phyloP scores from a whole-genome alignment of 2,329 filamentous ascomycete species.

The Diaporthe eres region DNA sequence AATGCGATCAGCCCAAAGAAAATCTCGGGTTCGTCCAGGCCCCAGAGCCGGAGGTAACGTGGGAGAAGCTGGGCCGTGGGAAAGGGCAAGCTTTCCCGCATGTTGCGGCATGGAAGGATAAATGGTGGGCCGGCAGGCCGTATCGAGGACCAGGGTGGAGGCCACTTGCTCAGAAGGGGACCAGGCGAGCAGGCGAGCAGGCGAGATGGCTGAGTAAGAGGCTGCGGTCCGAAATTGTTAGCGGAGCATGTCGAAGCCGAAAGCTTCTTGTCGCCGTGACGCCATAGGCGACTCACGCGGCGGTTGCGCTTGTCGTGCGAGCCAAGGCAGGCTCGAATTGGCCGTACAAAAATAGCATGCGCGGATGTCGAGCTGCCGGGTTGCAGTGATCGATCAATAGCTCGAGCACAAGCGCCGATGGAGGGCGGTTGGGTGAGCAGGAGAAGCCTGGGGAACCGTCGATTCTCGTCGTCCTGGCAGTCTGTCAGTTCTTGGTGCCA shows the following conservation, averaged over 20 bases:
- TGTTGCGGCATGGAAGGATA: constrained; percentile 30
- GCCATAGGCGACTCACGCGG: constrained; percentile 23
- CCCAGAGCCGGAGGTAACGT: constrained; percentile 34
- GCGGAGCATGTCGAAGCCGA: constrained; percentile 25
- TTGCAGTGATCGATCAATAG: constrained; percentile 32
- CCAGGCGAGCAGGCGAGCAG: constrained; percentile 1
- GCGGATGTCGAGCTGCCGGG: constrained; percentile 33
- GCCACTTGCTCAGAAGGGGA: not conserved
- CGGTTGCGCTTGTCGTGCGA: constrained; percentile 35
- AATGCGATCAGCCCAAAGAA: constrained; percentile 34
- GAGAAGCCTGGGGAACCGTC: not conserved
- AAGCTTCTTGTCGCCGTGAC: constrained; percentile 9
- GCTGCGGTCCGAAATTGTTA: constrained; percentile 32
- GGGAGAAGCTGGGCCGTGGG: constrained; percentile 15
- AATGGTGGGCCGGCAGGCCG: constrained; percentile 17
- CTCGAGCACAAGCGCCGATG: constrained; percentile 36
- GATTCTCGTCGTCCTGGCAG: not conserved
- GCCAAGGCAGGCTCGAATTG: constrained; percentile 7
- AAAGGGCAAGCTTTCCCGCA: constrained; percentile 32
- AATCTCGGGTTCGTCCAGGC: constrained; percentile 30
- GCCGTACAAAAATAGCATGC: constrained; percentile 33
- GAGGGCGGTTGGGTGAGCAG: constrained; percentile 24
- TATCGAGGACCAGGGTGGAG: constrained; percentile 13
- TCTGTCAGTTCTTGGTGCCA: constrained; percentile 32
- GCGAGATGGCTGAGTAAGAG: constrained; percentile 28